A percentile compares a stretch with the other conserved stretches of the same genome.
These are phyloP conservation scores for Fomitopsis betulina DNA, from an alignment of 1,284 basidiomycete species.

Conservation along the genomic window DNA sequence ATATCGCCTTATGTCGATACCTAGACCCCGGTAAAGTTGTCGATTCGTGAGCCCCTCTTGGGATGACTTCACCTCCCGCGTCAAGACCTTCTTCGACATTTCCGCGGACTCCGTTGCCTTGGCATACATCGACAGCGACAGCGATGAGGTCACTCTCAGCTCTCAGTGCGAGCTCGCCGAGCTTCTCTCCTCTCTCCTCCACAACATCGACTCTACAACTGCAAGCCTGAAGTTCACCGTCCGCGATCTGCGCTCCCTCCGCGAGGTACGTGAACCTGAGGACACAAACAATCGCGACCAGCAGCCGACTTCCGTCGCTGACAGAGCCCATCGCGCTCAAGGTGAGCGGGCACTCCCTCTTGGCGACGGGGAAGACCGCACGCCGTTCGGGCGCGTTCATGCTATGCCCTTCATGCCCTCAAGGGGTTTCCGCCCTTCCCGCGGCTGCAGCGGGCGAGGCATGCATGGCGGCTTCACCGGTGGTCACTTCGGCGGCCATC, in stretches of 20 bases:
- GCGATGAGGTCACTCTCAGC: background rate
- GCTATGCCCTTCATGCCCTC: no score
- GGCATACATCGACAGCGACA: background rate
- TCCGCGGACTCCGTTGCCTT: background rate
- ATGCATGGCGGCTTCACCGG: background rate
- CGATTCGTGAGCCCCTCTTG: no score
- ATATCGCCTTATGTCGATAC: no score
- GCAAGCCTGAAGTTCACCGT: background rate
- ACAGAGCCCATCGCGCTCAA: no score
- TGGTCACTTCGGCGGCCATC: background rate
- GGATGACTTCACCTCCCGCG: background rate
- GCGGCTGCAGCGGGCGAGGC: background rate
- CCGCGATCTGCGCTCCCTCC: background rate
- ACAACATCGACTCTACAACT: background rate
- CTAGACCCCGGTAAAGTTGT: no score
- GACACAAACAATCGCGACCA: background rate
- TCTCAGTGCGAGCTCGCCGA: background rate
- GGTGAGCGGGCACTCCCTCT: no score
- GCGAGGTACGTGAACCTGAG: background rate
- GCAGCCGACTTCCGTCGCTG: background rate
- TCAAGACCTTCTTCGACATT: background rate
- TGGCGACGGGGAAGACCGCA: no score
- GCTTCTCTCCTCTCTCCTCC: background rate
- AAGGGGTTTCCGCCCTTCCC: background rate
- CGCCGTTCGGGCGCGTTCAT: no score